Conservation (phyloP, 2,329 filamentous ascomycete genomes). For the Trichoderma simmonsii region DNA sequence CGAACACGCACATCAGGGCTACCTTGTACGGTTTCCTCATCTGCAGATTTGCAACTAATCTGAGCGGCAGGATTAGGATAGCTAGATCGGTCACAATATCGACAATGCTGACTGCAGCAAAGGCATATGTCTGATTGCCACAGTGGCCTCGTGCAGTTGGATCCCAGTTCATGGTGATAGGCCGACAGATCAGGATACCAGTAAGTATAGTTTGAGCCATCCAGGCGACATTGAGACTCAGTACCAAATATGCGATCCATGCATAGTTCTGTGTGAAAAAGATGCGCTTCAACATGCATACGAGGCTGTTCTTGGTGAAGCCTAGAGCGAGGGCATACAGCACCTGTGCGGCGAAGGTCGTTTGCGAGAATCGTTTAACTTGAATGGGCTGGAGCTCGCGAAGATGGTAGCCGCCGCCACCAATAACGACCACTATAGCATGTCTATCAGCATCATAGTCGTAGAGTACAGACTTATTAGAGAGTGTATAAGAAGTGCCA, state of each 20-base stretch:
- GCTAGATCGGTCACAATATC: slow-evolving; percentile 23
- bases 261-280: slow-evolving; percentile 22
- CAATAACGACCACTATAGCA: slow-evolving; percentile 21
- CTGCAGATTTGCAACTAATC: slow-evolving; percentile 20
- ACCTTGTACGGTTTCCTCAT: slow-evolving; percentile 21
- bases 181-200: slow-evolving; percentile 21
- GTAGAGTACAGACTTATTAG: not conserved
- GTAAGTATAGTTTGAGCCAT: slow-evolving; percentile 24
- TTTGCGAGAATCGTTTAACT: slow-evolving; percentile 18
- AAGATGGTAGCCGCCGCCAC: slow-evolving; percentile 23
- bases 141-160: slow-evolving; percentile 15
- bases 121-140: slow-evolving; percentile 20
- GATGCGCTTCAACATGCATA: slow-evolving; percentile 24
- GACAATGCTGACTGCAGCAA: slow-evolving; percentile 22
- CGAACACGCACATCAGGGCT: slow-evolving; percentile 22
- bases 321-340: slow-evolving; percentile 23
- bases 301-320: slow-evolving; percentile 24
- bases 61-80: slow-evolving; percentile 22
- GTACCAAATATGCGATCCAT: slow-evolving; percentile 19
- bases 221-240: slow-evolving; percentile 21
- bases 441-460: not conserved
- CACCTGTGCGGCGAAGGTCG: slow-evolving; percentile 21
- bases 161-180: slow-evolving; percentile 22
- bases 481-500: not conserved
- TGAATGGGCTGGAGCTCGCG: slow-evolving; percentile 17